Evolutionary conservation across 139 green algal genomes (phyloP).

Genomic region (Chlamydomonas sphaeroides): DNA sequence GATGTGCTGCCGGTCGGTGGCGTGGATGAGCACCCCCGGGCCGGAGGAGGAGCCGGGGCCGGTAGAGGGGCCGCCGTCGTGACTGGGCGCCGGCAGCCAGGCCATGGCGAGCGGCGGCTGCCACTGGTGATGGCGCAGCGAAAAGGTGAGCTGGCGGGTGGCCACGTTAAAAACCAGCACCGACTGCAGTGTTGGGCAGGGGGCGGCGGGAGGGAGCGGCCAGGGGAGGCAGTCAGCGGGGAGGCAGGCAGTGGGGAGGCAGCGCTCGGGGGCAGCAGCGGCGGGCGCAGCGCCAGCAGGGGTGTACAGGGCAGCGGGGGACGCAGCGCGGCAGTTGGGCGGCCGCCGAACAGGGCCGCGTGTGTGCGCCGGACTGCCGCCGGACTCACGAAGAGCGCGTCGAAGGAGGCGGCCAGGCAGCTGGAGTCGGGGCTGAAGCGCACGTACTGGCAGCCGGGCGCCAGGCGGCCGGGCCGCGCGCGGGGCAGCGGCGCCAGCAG

Average conservation of each 20-base stretch:
- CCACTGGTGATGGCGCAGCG: not conserved
- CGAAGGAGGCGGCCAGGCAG: conserved; percentile 13
- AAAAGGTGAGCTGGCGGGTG: not conserved
- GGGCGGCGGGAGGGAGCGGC: no score
- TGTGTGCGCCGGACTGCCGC: not conserved
- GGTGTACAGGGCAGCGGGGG: no score
- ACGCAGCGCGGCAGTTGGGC: not conserved
- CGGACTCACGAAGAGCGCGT: conserved; percentile 10
- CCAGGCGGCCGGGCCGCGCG: not conserved
- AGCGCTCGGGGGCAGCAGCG: no score
- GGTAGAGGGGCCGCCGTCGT: no score
- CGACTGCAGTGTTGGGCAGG: no score
- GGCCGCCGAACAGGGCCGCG: no score
- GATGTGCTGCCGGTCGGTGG: conserved; percentile 6
- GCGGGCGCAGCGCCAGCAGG: no score
- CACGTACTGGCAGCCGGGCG: conserved; percentile 25
- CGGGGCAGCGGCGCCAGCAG: conserved; percentile 5
- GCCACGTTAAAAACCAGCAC: conserved; percentile 17
- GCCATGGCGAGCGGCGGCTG: conserved; percentile 9
- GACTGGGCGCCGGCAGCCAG: not conserved
- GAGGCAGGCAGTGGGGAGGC: no score
- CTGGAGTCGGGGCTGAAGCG: not conserved
- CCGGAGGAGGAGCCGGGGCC: no score
- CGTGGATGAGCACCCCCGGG: not conserved
- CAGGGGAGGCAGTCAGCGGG: no score